Percentiles rank a stretch among this genome's conserved stretches.
Evolutionary conservation across 345 rosid species (phyloP).

Genomic region (Streptanthus diversifolius): DNA sequence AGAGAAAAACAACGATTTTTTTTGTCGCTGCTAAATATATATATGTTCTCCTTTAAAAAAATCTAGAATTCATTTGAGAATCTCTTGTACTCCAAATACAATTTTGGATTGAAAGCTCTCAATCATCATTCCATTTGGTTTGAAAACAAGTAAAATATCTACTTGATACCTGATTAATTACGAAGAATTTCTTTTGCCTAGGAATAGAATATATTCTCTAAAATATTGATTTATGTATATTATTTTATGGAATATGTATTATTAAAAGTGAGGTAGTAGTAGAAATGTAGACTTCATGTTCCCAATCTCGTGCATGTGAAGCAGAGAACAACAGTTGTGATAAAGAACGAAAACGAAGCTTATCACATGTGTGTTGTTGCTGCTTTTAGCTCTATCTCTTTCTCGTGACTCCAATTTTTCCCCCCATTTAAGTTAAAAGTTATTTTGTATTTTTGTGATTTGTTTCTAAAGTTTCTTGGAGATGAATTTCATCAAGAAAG

Average conservation of each 20-base stretch:
- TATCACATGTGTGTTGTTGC: constrained; percentile 27
- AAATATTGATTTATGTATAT: neutral
- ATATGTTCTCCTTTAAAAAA: too few relatives aligned
- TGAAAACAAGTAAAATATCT: too few relatives aligned
- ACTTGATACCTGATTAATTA: too few relatives aligned
- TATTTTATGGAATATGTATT: neutral
- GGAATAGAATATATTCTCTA: neutral
- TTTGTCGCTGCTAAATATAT: too few relatives aligned
- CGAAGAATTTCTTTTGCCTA: neutral
- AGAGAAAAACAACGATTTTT: too few relatives aligned
- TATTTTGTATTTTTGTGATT: neutral
- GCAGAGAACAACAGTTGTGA: constrained; percentile 15
- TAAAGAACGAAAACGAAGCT: constrained; percentile 8
- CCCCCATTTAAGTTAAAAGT: neutral
- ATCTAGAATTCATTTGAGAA: too few relatives aligned
- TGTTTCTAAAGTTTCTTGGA: constrained; percentile 2
- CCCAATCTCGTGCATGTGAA: constrained; percentile 32
- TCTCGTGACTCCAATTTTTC: constrained; percentile 17
- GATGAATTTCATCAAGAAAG: neutral
- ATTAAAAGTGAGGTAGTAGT: neutral
- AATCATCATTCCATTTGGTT: too few relatives aligned
- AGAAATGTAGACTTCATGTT: constrained; percentile 30
- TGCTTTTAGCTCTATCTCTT: constrained; percentile 16
- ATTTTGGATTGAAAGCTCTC: too few relatives aligned
- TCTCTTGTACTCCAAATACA: too few relatives aligned